These are phyloP conservation scores for Tetratostichococcus sp. DNA, from an alignment of 139 green algal species.

Conservation along the genomic window DNA sequence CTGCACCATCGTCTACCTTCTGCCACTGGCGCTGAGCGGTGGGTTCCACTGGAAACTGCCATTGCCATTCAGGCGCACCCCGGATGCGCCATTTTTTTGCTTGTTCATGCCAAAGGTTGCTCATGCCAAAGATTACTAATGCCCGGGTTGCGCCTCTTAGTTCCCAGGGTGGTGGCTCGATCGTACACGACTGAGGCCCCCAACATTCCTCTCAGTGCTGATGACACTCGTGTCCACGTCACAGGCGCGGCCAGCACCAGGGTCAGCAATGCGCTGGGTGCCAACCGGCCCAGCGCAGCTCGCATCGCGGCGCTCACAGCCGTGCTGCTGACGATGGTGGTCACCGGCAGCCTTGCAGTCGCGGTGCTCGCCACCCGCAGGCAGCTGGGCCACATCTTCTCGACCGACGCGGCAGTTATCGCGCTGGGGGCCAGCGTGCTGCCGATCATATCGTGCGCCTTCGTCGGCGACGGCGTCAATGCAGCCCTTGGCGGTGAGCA, in stretches of 20 bases:
- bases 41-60: no score
- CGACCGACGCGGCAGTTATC: constrained; percentile 17
- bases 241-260: background rate
- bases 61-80: no score
- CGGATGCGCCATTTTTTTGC: no score
- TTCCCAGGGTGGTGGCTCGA: no score
- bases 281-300: constrained; percentile 13
- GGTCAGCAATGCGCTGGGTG: constrained; percentile 35
- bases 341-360: background rate
- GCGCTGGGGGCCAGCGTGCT: constrained; percentile 16
- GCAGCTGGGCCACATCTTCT: constrained; percentile 29
- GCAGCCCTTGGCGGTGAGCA: constrained; percentile 37
- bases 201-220: no score
- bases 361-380: constrained; percentile 2
- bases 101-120: no score
- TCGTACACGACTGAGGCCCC: no score
- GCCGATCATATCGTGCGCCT: constrained; percentile 15
- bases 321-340: background rate
- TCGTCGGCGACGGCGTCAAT: constrained; percentile 60
- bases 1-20: background rate
- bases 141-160: no score
- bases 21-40: background rate
- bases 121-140: no score
- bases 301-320: constrained; percentile 14
- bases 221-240: background rate